These are phyloP conservation scores for Psilocybe cubensis DNA, from an alignment of 768 basidiomycete genomes.

Conservation along the genomic window DNA sequence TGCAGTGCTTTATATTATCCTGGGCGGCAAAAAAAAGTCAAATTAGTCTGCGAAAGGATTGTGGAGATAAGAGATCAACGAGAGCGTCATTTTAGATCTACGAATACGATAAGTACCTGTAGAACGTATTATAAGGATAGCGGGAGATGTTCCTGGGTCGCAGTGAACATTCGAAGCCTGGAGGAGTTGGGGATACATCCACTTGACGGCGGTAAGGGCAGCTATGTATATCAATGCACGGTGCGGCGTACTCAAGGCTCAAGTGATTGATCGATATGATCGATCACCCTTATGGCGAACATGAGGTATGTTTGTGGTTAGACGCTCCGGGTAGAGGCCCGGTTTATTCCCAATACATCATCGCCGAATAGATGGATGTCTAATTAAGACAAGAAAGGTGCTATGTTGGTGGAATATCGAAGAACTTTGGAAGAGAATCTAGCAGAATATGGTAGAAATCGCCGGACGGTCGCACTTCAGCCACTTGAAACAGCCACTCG, in stretches of 20 bases:
- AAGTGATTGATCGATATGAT: constrained; percentile 34
- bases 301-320: constrained; percentile 23
- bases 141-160: background rate
- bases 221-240: constrained; percentile 28
- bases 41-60: constrained; percentile 4
- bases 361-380: background rate
- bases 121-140: background rate
- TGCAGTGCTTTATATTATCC: background rate
- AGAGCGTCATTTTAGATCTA: background rate
- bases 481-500: background rate
- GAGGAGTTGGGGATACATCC: background rate
- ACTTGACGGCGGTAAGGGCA: background rate
- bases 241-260: constrained; percentile 28
- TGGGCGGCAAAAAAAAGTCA: background rate
- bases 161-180: constrained; percentile 1
- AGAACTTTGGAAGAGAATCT: background rate
- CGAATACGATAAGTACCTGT: background rate
- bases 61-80: constrained; percentile 2
- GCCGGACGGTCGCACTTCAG: background rate
- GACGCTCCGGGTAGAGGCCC: constrained; percentile 24
- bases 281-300: constrained; percentile 26
- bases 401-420: background rate
- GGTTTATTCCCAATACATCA: constrained; percentile 7
- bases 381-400: constrained; percentile 4
- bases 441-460: background rate